Base-by-base conservation (phyloP, 169 alveolate genomes). In the Babesia sp. region DNA sequence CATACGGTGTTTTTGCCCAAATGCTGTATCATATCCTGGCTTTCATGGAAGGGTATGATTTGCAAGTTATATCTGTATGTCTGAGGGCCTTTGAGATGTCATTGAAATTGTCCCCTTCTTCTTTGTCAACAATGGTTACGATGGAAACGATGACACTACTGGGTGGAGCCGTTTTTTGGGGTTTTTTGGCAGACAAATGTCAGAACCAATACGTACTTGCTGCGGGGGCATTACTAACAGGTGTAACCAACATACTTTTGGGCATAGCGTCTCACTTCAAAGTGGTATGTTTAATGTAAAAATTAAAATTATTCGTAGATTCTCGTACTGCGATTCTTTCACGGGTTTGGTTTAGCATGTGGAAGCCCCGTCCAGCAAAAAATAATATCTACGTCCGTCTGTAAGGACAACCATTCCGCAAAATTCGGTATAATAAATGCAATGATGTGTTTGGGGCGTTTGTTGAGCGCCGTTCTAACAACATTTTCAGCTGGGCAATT, bases 41-140 rank as follows among this genome's bases (percentile, higher is more conserved):
- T 11, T 64, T 64, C 51, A 12, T 48, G 12, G 74, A 64, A 6
- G 74, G 64, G 0, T 64, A 64, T 24, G 74, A 64, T 24, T 36
- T 28, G 8, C 74, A 64, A 61, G 20, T 37, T 4, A 3, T 46
- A 16, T 48, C 60, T n/a, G 51, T 64, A 6, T 64, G 74, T 36
- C 82, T 93, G 77, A 82, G 97, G 59, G 96, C 96, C 7, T 74
- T 94, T 53, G 97, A 94, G 73, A 86, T 87, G 11, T 95, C 93
- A 58, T 83, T 94, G 50, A 81, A 85, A 41, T 85, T 94, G 45
- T 83, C 87, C 26, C 96, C 97, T 0, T 75, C 90, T 28, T 72
- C 81, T 28, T 85, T 91, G 36, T 93, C 96, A 5, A 82, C 84
- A 57, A 85, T 94, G 45, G 86, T 92, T 3, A 81, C 91, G 48